Conservation (phyloP, 108 stramenopile genomes). For the Ochromonas danica region DNA sequence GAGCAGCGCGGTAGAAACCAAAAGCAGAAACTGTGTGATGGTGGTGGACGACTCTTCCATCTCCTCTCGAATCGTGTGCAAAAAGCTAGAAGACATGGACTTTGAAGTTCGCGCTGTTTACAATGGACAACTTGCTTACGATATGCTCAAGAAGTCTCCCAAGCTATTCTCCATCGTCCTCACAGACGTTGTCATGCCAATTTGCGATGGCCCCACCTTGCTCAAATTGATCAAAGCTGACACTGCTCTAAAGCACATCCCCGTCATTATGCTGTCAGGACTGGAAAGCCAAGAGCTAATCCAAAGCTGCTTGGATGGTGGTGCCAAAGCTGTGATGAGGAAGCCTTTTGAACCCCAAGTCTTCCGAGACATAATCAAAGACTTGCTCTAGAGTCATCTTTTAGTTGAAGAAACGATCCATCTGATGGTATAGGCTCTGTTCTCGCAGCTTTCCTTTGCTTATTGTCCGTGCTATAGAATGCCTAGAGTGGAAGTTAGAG, state of each 20-base stretch:
- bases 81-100: not conserved
- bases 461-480: too few species aligned
- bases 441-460: too few species aligned
- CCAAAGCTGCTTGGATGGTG: not conserved
- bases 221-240: constrained; percentile 7
- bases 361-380: too few species aligned
- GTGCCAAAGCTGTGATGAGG: not conserved
- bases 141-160: not conserved
- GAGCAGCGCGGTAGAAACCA: too few species aligned
- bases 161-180: not conserved
- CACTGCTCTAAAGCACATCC: not conserved
- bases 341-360: constrained; percentile 25
- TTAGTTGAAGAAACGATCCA: too few species aligned
- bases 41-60: not conserved
- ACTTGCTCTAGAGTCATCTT: too few species aligned
- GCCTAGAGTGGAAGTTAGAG: too few species aligned
- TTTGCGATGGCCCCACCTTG: not conserved
- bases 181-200: constrained; percentile 3
- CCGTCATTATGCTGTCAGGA: constrained; percentile 7
- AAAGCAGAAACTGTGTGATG: not conserved
- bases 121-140: not conserved
- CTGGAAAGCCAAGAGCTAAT: not conserved
- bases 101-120: not conserved
- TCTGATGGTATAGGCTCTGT: too few species aligned
- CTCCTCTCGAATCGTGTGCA: not conserved